phyloP scores from a whole-genome alignment of 169 alveolate genomes.

The Ophryocystis elektroscirrha region DNA sequence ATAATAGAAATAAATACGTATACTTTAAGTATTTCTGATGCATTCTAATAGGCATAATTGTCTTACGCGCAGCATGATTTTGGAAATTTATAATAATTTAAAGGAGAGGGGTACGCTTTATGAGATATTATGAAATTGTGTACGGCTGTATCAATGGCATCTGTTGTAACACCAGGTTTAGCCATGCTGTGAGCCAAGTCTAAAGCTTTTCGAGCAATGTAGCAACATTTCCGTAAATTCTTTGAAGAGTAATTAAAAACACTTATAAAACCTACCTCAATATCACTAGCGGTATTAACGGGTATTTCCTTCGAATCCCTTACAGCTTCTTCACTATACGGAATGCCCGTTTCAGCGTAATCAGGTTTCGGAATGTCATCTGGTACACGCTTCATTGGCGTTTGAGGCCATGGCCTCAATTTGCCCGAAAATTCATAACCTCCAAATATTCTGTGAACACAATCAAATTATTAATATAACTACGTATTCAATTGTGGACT shows the following conservation, averaged over 20 bases:
- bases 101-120: constrained; percentile 92
- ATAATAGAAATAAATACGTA: no score
- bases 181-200: constrained; percentile 72
- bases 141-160: constrained; percentile 72
- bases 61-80: constrained; percentile 84
- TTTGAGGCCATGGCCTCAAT: constrained; percentile 68
- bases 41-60: no score
- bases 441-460: constrained; percentile 28
- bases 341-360: constrained; percentile 71
- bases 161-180: constrained; percentile 82
- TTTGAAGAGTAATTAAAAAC: constrained; percentile 2
- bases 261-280: constrained; percentile 46
- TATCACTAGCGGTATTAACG: constrained; percentile 46
- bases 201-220: constrained; percentile 68
- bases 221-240: constrained; percentile 53
- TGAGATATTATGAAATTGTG: constrained; percentile 67
- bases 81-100: constrained; percentile 81
- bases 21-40: no score
- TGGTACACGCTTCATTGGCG: constrained; percentile 64
- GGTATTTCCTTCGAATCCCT: constrained; percentile 24
- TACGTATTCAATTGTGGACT: constrained; percentile 4
- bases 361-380: constrained; percentile 76
- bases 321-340: constrained; percentile 51
- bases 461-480: constrained; percentile 1
- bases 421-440: constrained; percentile 63